phyloP scores from a whole-genome alignment of 306 rosid species.

The Corylus heterophylla region DNA sequence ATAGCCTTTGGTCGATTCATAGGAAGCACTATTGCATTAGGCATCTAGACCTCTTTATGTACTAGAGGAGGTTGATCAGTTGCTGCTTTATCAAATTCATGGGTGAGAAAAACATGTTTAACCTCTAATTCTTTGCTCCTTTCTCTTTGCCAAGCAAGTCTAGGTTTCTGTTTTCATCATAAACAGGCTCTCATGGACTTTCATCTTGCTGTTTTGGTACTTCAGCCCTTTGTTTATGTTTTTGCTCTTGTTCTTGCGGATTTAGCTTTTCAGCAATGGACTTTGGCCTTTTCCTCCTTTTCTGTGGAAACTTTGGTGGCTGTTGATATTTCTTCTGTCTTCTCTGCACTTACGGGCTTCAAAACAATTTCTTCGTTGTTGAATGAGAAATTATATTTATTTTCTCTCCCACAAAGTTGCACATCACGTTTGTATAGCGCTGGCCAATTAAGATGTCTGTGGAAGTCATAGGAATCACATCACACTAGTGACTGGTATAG shows the following conservation, averaged over 20 bases:
- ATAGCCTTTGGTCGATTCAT: neutral
- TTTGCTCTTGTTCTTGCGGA: neutral
- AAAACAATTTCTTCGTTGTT: neutral
- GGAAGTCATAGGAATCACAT: neutral
- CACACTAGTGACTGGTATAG: neutral
- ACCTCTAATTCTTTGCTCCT: neutral
- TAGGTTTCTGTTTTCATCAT: neutral
- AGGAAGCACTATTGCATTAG: neutral
- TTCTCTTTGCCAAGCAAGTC: neutral
- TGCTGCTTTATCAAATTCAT: neutral
- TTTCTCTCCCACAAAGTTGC: neutral
- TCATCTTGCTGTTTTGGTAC: neutral
- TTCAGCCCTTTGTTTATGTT: neutral
- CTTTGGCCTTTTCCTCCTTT: neutral
- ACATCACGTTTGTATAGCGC: neutral
- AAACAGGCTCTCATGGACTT: neutral
- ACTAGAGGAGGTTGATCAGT: no score
- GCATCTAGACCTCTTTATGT: neutral
- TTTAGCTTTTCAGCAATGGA: neutral
- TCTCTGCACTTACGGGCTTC: neutral
- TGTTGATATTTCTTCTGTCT: neutral
- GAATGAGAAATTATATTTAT: neutral
- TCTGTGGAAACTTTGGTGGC: neutral
- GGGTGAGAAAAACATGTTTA: neutral
- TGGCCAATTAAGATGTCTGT: neutral